These are phyloP conservation scores for Fusarium chaquense DNA, from an alignment of 2,329 filamentous ascomycete genomes.

Conservation along the genomic window DNA sequence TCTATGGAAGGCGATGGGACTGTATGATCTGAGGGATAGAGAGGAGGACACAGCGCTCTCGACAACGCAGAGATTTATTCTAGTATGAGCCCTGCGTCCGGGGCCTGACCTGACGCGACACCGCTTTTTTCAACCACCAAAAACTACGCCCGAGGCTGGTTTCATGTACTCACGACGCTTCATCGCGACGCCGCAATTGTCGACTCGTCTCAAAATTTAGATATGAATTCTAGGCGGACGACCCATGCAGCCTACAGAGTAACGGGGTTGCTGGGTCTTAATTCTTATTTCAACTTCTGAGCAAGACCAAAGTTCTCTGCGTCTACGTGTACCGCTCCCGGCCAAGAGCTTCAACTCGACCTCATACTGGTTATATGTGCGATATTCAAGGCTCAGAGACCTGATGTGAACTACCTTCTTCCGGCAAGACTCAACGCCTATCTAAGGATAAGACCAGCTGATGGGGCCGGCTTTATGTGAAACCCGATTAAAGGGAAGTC, in stretches of 20 bases:
- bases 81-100: constrained; percentile 18
- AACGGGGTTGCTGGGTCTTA: constrained; percentile 12
- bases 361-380: background rate
- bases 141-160: constrained; percentile 15
- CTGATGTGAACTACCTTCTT: background rate
- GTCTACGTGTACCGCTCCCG: background rate
- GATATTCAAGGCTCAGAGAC: background rate
- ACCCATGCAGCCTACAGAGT: constrained; percentile 1
- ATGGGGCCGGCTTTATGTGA: background rate
- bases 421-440: background rate
- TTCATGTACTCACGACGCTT: constrained; percentile 21
- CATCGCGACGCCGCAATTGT: constrained; percentile 2
- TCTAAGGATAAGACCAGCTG: background rate
- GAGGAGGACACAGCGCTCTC: constrained; percentile 20
- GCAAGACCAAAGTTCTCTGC: background rate
- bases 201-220: constrained; percentile 21
- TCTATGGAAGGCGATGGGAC: constrained; percentile 5
- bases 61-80: constrained; percentile 21
- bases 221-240: constrained; percentile 13
- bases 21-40: constrained; percentile 19
- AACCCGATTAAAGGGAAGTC: background rate
- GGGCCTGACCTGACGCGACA: constrained; percentile 19
- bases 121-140: constrained; percentile 29
- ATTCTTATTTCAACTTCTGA: constrained; percentile 29
- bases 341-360: background rate